Percentiles rank a stretch among this genome's conserved stretches.
These are phyloP conservation scores for Leccinellum rugosiceps DNA, from an alignment of 768 basidiomycete species.

Conservation along the genomic window DNA sequence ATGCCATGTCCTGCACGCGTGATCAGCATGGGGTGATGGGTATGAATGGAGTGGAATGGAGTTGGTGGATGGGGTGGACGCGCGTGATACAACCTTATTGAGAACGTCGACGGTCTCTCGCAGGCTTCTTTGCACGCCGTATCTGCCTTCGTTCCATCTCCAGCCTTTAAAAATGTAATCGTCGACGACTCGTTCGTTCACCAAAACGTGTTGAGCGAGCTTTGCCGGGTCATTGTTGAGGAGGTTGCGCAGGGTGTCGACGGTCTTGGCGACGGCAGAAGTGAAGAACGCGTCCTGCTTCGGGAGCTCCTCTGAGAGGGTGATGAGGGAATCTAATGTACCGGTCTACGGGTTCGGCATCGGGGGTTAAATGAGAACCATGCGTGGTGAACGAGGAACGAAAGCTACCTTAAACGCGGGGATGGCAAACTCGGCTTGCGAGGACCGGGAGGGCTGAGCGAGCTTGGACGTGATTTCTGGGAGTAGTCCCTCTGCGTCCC, in stretches of 20 bases:
- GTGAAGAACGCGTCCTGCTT: constrained; percentile 92
- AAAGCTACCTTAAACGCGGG: constrained; percentile 83
- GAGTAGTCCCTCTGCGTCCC: constrained; percentile 73
- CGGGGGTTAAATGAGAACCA: constrained; percentile 7
- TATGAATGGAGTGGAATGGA: constrained; percentile 18
- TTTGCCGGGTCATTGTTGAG: constrained; percentile 83
- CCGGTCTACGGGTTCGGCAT: constrained; percentile 61
- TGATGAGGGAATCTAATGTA: constrained; percentile 85
- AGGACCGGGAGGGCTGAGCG: constrained; percentile 50
- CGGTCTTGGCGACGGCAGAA: constrained; percentile 81
- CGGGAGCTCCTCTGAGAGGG: constrained; percentile 87
- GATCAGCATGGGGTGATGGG: constrained; percentile 20
- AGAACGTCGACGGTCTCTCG: constrained; percentile 83
- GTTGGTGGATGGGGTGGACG: constrained; percentile 6
- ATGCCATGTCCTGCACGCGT: constrained; percentile 71
- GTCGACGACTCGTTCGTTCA: constrained; percentile 78
- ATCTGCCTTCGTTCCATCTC: constrained; percentile 94
- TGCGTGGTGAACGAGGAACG: not conserved
- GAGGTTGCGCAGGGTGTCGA: constrained; percentile 89
- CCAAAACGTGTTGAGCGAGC: constrained; percentile 68
- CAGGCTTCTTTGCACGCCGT: constrained; percentile 77
- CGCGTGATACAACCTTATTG: constrained; percentile 59
- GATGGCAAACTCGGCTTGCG: constrained; percentile 59
- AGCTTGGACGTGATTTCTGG: constrained; percentile 68
- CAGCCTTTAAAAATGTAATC: constrained; percentile 77